Evolutionary conservation across 202 grass and related monocot genomes (phyloP), one percentile per base, ranked within the genome.

Genomic region (Miscanthus sacchariflorus): DNA sequence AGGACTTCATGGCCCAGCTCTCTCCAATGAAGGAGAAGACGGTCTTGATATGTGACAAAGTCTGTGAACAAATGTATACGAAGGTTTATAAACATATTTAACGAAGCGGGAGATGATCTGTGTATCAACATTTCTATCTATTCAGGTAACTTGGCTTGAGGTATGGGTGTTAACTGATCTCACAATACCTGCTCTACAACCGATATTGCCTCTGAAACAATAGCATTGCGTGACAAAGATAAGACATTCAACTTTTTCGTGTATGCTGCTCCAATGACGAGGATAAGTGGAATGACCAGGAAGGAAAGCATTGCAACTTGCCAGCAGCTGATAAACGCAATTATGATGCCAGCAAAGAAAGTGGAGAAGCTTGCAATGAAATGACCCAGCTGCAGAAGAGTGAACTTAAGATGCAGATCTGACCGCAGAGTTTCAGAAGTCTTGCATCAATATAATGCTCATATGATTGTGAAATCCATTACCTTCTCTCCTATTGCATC

Each of bases 401-500:
- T 70, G 61, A 23, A 10, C 33, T 49, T 68, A 90, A 90, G 77
- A 76, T 81, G 64, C 48, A 70, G 35, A 15, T 90, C 70, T 65
- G 45, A 70, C 71, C 14, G 48, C 14, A 70, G 3, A 70, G 25
- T 38, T 76, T 76, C 27, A 61, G 39, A 38, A 72, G 70, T 35
- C 54, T 67, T 68, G 4, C 13, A 87, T 50, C 19, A n/a, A n/a
- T 59, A 59, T 40, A 21, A 30, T 78, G 24, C 73, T 68, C 68
- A 48, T 38, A 30, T 27, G 50, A 58, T 50, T 76, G 44, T 76
- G 38, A 72, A 85, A 50, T 40, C 23, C 10, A 33, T 68, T 90
- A 95, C 93, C 93, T 95, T 95, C 75, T 95, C 93, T 3, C 93
- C 90, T 74, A 95, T 95, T 72, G 93, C 93, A 28, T 95, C 93